Base-by-base conservation (phyloP, 768 basidiomycete genomes). In the Pluteus cervinus region DNA sequence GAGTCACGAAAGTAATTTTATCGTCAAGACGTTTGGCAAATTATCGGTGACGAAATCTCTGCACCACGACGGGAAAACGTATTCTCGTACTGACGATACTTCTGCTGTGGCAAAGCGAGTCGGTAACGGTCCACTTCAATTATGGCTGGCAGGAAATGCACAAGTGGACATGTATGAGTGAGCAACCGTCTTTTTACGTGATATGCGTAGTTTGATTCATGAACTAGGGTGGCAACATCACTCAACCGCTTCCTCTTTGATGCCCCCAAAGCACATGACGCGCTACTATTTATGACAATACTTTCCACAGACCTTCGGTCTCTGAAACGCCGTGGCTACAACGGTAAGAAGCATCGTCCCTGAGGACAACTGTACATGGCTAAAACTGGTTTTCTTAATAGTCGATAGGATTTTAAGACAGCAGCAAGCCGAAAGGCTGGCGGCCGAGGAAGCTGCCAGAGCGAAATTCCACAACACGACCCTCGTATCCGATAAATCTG, bases 131-230 rank as follows among this genome's bases (percentile, higher is more conserved):
- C 71, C 81, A n/a, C 75, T 89, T 24, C 72, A 84, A 33, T 56
- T 97, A 17, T 87, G 83, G 73, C 65, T 93, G 23, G 84, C 87
- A 5, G 68, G 69, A n/a, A 77, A 78, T 42, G 65, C 81, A 1
- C 74, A 83, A 45, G 67, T 87, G 29, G 89, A 97, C 50, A 86
- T 93, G 76, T 97, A 86, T 51, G 93, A 96, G 89, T 90, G 51
- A 64, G 88, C 76, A 31, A 16, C 15, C 23, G 16, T 45, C 9
- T 24, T 33, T 8, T 33, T 17, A 17, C 5, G 25, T 2, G 33
- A 15, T 16, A 9, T 10, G 24, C 4, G 6, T 8, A n/a, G 11
- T 25, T 8, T 41, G 8, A 18, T 29, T 7, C 12, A 30, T 17
- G 40, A 36, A 23, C n/a, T n/a, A 93, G 91, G 57, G 81, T 98